Base-by-base conservation (phyloP, 192 early-diverging fungal genomes). In the Rhizophagus clarus region DNA sequence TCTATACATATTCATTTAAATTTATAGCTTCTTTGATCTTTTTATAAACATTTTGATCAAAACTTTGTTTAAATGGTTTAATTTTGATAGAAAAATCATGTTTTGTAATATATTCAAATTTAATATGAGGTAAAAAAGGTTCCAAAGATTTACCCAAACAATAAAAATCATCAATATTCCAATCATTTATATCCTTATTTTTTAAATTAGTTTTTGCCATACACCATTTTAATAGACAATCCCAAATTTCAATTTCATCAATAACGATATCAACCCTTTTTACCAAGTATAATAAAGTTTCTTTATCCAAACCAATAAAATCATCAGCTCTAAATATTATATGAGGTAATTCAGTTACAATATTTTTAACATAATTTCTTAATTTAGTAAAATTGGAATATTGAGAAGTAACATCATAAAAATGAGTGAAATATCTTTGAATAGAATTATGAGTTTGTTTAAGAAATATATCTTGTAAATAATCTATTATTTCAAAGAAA, bases 321-420 rank as follows among this genome's bases (percentile, higher is more conserved):
- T 66, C 64, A 31, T 66, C 64, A 28, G 64, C 64, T 26, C 29
- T 66, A 66, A 66, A 66, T 66, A 66, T 31, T 66, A 66, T 66
- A 28, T 24, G 26, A 24, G 64, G 64, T 22, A 31, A 66, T 1
- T 31, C 26, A 28, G 24, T 66, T n/a, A 66, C 29, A 28, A 66
- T 66, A 28, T 26, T 66, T 28, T 31, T 66, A 28, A 31, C 22
- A 66, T 28, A 66, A 3, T 66, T 24, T 31, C 29, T 24, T n/a
- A 66, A 31, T 66, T 66, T 31, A 5, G 24, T 66, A 31, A 66
- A 66, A 66, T 66, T 31, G 5, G 64, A 66, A 45, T 45, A 45
- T 45, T 45, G 42, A 45, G 42, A 45, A 45, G 42, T 45, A 45
- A 45, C 11, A 45, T 45, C 42, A 45, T 45, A 45, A 45, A 45